phyloP scores from a whole-genome alignment of 306 rosid genomes.

The Vachellia collinsii region DNA sequence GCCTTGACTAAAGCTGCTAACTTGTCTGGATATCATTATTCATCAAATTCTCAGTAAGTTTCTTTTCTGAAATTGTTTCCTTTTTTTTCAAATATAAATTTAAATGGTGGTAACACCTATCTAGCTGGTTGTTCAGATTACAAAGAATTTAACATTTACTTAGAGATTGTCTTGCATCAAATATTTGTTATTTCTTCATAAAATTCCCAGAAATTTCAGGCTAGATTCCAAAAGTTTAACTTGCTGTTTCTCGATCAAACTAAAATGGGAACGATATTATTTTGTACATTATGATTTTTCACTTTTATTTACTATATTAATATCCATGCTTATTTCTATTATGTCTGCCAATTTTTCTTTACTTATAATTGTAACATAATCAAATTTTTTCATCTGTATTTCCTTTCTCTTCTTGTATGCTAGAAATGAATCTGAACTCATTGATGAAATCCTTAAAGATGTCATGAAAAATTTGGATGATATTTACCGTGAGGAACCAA shows the following conservation, averaged over 20 bases:
- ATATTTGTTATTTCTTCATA: not conserved
- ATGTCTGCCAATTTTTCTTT: not conserved
- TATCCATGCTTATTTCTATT: not conserved
- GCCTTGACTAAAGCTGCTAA: not conserved
- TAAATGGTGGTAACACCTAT: not conserved
- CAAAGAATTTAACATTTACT: no score
- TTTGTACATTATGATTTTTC: not conserved
- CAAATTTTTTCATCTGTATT: not conserved
- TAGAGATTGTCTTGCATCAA: not conserved
- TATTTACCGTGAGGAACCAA: not conserved
- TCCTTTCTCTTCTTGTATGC: not conserved
- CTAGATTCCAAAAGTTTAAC: not conserved
- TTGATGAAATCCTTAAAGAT: not conserved
- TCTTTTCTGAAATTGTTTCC: not conserved
- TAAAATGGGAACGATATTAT: not conserved
- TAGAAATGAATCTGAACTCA: not conserved
- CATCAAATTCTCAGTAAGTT: not conserved
- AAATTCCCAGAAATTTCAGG: not conserved
- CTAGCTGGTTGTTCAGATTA: not conserved
- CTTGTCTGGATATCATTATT: not conserved
- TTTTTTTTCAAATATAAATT: no score
- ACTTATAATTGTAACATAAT: not conserved
- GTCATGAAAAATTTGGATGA: not conserved
- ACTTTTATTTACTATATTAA: no score
- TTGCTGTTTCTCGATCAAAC: not conserved